A percentile compares a stretch with the other conserved stretches of the same genome.
phyloP scores from a whole-genome alignment of 495 filamentous ascomycete genomes.

The Rostrohypoxylon terebratum region DNA sequence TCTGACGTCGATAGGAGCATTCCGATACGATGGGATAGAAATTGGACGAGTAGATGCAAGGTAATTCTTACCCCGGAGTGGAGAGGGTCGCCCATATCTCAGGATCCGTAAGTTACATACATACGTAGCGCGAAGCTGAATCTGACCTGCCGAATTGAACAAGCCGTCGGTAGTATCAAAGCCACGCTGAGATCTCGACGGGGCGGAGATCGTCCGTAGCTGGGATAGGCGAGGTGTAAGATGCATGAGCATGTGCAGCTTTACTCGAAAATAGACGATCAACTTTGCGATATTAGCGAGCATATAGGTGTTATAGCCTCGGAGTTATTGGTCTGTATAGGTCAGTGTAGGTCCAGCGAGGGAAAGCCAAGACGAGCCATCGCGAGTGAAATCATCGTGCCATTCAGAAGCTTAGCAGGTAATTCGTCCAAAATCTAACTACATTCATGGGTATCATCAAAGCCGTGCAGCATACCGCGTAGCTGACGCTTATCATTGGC shows the following conservation, averaged over 20 bases:
- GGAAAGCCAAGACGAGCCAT: constrained; percentile 1
- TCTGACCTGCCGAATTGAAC: constrained; percentile 42
- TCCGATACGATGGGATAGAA: not conserved
- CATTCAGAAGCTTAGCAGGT: constrained; percentile 3
- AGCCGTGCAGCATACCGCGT: constrained; percentile 30
- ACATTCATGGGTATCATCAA: constrained; percentile 29
- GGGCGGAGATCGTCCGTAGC: constrained; percentile 34
- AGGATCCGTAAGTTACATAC: constrained; percentile 14
- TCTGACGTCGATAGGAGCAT: constrained; percentile 19
- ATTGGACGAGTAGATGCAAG: not conserved
- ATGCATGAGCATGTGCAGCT: constrained; percentile 3
- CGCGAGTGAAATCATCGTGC: not conserved
- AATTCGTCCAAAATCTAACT: constrained; percentile 22
- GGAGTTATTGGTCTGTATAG: not conserved
- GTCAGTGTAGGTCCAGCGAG: not conserved
- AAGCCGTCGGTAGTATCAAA: constrained; percentile 31
- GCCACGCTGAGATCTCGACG: constrained; percentile 30
- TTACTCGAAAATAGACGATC: not conserved
- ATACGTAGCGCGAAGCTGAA: constrained; percentile 39
- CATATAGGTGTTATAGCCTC: not conserved
- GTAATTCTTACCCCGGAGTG: constrained; percentile 1
- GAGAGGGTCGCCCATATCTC: constrained; percentile 9
- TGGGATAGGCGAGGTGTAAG: constrained; percentile 1
- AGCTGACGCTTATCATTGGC: constrained; percentile 29
- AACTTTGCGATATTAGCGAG: constrained; percentile 9